Conservation (phyloP, 331 rosid species). For the Pyrus hybrid region DNA sequence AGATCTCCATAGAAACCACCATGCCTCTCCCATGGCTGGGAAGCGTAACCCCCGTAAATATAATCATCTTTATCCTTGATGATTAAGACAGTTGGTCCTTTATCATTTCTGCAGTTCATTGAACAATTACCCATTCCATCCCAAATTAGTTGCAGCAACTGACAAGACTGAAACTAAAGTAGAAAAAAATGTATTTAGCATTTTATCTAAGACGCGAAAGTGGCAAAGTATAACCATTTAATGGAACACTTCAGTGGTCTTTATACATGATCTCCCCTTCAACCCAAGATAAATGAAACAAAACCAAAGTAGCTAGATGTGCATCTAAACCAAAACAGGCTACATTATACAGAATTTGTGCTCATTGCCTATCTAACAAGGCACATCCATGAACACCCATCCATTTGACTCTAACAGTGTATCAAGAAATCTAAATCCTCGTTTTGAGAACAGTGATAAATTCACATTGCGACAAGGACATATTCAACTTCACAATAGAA, state of each 20-base stretch:
- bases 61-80: slow-evolving; percentile 73
- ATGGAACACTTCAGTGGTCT: background rate
- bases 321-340: background rate
- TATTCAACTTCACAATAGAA: background rate
- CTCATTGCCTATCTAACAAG: background rate
- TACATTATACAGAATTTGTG: background rate
- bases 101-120: slow-evolving; percentile 57
- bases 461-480: background rate
- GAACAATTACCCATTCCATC: slow-evolving; percentile 25
- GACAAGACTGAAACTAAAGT: slow-evolving; percentile 11
- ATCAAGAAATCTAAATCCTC: background rate
- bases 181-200: background rate
- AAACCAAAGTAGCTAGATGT: background rate
- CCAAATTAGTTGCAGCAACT: slow-evolving; percentile 9
- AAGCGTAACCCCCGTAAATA: slow-evolving; percentile 88
- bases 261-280: background rate
- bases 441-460: background rate
- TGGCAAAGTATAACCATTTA: too few species aligned
- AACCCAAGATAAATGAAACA: background rate
- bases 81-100: slow-evolving; percentile 71
- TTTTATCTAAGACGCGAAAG: background rate
- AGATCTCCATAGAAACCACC: slow-evolving; percentile 86
- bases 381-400: background rate
- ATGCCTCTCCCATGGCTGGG: slow-evolving; percentile 92
- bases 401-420: background rate